Percentiles rank a stretch among this genome's conserved stretches.
Conservation (phyloP, 176 grass and related monocot species). For the Pharus latifolius region DNA sequence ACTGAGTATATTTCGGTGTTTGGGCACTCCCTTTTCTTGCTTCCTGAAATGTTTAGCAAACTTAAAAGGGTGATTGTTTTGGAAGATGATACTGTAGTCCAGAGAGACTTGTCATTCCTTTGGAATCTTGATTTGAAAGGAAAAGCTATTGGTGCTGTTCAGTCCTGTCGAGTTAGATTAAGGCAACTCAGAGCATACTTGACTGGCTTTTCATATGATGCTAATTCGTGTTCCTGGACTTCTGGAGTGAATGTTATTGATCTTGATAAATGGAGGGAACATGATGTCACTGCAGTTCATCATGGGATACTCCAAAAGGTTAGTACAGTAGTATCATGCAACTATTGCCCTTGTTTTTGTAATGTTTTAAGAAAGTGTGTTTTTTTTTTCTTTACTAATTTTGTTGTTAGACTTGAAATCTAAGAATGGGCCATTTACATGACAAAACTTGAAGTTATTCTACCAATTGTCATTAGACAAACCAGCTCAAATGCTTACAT, state of each 20-base stretch:
- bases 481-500: neutral
- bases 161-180: slow-evolving; percentile 52
- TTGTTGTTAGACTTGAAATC: neutral
- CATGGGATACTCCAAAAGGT: slow-evolving; percentile 40
- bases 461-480: neutral
- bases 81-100: slow-evolving; percentile 77
- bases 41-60: slow-evolving; percentile 52
- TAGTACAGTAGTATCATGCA: slow-evolving; percentile 4
- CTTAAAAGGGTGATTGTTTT: slow-evolving; percentile 58
- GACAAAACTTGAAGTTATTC: neutral
- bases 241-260: slow-evolving; percentile 67
- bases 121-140: slow-evolving; percentile 67
- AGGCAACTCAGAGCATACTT: slow-evolving; percentile 44
- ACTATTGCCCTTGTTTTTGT: neutral
- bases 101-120: slow-evolving; percentile 56
- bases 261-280: slow-evolving; percentile 65
- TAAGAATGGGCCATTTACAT: neutral
- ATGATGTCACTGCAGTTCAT: slow-evolving; percentile 38
- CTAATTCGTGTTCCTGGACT: slow-evolving; percentile 62
- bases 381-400: neutral
- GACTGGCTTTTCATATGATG: slow-evolving; percentile 26
- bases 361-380: neutral
- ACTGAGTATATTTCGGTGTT: slow-evolving; percentile 68
- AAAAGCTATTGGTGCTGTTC: slow-evolving; percentile 56
- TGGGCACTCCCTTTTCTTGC: slow-evolving; percentile 60